These are phyloP conservation scores for Hyphopichia homilentoma DNA, from an alignment of 805 yeast species.

Conservation along the genomic window DNA sequence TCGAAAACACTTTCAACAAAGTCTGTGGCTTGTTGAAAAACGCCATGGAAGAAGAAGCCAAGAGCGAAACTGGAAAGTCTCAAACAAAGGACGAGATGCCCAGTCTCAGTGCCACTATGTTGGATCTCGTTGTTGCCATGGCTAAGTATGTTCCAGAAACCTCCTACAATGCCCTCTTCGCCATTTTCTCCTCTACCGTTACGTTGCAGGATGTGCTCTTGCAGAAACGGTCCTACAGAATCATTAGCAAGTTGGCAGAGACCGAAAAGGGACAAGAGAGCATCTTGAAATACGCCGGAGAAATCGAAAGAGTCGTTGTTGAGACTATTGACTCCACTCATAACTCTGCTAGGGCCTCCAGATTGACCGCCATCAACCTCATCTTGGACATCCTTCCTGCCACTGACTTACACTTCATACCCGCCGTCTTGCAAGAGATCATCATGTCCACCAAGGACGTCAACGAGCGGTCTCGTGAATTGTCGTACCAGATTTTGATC, in stretches of 20 bases:
- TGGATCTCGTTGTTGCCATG: constrained; percentile 88
- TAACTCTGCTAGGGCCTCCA: constrained; percentile 75
- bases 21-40: constrained; percentile 76
- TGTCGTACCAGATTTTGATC: constrained; percentile 71
- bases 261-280: constrained; percentile 60
- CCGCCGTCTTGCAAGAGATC: constrained; percentile 79
- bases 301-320: constrained; percentile 58
- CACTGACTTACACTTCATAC: constrained; percentile 69
- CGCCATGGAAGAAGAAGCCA: constrained; percentile 60
- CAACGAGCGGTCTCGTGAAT: constrained; percentile 85
- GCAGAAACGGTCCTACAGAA: constrained; percentile 88
- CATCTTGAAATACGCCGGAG: constrained; percentile 46
- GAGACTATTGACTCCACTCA: constrained; percentile 56
- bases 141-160: constrained; percentile 73
- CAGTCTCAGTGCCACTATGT: constrained; percentile 72
- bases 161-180: constrained; percentile 67
- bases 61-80: constrained; percentile 26
- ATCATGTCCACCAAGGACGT: constrained; percentile 88
- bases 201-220: constrained; percentile 55
- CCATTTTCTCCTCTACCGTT: constrained; percentile 73
- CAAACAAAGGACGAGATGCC: constrained; percentile 35
- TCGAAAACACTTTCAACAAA: constrained; percentile 75
- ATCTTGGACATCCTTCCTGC: constrained; percentile 62
- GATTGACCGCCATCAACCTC: constrained; percentile 64
- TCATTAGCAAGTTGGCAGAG: constrained; percentile 67